Percentiles rank a stretch among this genome's conserved stretches.
These are phyloP conservation scores for Endocarpon pusillum DNA, from an alignment of 495 filamentous ascomycete genomes.

Conservation along the genomic window DNA sequence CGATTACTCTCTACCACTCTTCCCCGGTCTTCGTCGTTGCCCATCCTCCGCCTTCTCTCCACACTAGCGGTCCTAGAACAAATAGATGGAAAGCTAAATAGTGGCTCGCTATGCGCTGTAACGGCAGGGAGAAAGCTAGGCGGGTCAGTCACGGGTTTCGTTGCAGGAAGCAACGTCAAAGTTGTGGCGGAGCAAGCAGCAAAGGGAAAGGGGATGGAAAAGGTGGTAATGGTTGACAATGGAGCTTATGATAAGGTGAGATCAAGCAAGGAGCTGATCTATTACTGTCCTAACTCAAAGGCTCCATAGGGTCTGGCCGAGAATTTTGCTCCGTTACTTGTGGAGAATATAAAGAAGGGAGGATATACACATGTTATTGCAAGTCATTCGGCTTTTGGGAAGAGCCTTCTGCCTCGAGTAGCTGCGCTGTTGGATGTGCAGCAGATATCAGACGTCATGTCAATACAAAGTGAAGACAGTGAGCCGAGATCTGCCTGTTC, in stretches of 20 bases:
- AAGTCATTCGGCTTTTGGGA: conserved; percentile 90
- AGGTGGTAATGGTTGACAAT: conserved; percentile 78
- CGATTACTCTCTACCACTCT: conserved; percentile 22
- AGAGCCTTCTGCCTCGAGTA: conserved; percentile 85
- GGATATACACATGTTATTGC: conserved; percentile 81
- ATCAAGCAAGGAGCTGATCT: background rate
- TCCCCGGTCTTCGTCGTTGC: conserved; percentile 22
- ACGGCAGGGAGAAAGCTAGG: conserved; percentile 78
- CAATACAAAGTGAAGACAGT: conserved; percentile 77
- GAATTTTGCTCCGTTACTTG: conserved; percentile 83
- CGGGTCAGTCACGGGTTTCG: conserved; percentile 66
- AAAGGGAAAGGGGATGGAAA: conserved; percentile 77
- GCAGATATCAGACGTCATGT: conserved; percentile 81
- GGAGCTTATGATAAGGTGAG: conserved; percentile 77
- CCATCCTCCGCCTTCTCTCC: conserved; percentile 58
- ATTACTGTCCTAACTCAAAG: conserved; percentile 1
- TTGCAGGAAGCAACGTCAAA: conserved; percentile 72
- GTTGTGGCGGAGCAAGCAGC: conserved; percentile 70
- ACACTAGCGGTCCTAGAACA: conserved; percentile 89
- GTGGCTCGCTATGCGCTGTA: conserved; percentile 68
- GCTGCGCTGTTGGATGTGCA: conserved; percentile 87
- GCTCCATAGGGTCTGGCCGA: conserved; percentile 62
- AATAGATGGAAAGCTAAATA: conserved; percentile 70
- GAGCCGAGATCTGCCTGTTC: conserved; percentile 10
- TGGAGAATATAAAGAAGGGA: conserved; percentile 89